Evolutionary conservation across 2,329 filamentous ascomycete species (phyloP).

Genomic region (Chrysoporthe austroafricana): DNA sequence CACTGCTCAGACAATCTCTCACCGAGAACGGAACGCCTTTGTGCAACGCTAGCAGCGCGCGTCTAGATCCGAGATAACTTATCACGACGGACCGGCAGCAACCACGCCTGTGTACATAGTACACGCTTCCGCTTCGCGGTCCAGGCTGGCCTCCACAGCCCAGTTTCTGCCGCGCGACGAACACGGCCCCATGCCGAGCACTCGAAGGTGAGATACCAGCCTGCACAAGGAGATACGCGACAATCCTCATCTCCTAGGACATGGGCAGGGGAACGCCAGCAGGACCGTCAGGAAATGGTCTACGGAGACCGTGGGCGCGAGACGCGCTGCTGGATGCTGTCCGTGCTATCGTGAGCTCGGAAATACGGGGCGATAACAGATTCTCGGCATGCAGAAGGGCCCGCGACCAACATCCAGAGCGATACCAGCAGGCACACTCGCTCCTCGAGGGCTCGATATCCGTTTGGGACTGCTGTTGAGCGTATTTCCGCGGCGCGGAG

Average conservation of each 20-base stretch:
- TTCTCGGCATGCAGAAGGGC: neutral
- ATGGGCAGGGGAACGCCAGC: neutral
- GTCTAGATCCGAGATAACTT: slow-evolving; percentile 1
- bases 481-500: neutral
- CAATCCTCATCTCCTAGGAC: slow-evolving; percentile 1
- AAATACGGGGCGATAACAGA: neutral
- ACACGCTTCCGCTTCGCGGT: neutral
- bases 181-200: too few species aligned
- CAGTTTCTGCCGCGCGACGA: neutral
- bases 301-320: neutral
- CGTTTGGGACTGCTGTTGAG: neutral
- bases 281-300: neutral
- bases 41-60: neutral
- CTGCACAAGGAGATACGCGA: neutral
- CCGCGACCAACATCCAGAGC: neutral
- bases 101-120: neutral
- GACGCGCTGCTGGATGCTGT: neutral
- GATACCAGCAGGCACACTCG: neutral
- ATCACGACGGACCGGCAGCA: neutral
- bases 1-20: neutral
- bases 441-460: neutral
- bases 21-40: neutral
- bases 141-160: neutral
- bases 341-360: slow-evolving; percentile 2
- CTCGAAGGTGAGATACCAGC: neutral